These are phyloP conservation scores for Trichoderma guizhouense DNA, from an alignment of 2,329 filamentous ascomycete species.

Conservation along the genomic window DNA sequence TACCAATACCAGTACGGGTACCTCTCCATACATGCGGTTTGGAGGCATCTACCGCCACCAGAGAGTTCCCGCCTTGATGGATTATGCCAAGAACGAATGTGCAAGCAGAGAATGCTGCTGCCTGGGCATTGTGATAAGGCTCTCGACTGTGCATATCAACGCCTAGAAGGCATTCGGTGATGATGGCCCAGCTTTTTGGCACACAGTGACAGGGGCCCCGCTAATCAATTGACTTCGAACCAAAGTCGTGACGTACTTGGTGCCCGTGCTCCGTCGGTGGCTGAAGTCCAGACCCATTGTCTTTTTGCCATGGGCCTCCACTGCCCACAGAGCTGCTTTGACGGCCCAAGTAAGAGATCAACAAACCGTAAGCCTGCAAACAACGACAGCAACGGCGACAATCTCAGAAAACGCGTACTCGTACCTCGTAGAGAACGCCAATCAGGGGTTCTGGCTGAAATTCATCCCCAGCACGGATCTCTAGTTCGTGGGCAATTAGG, in stretches of 20 bases:
- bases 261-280: neutral
- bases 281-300: neutral
- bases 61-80: neutral
- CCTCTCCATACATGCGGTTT: neutral
- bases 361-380: neutral
- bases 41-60: neutral
- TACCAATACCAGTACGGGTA: neutral
- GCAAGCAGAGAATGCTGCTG: neutral
- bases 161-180: neutral
- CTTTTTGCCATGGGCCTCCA: neutral
- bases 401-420: neutral
- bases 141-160: neutral
- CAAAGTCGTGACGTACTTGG: neutral
- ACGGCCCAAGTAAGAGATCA: neutral
- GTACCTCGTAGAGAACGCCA: neutral
- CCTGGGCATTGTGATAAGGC: neutral
- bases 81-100: neutral
- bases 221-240: neutral
- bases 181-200: neutral
- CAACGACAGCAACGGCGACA: neutral
- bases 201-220: neutral
- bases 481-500: constrained; percentile 2
- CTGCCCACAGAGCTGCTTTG: neutral
- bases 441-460: neutral
- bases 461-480: neutral